Evolutionary conservation across 345 rosid species (phyloP).

Genomic region (Acer yangbiense): DNA sequence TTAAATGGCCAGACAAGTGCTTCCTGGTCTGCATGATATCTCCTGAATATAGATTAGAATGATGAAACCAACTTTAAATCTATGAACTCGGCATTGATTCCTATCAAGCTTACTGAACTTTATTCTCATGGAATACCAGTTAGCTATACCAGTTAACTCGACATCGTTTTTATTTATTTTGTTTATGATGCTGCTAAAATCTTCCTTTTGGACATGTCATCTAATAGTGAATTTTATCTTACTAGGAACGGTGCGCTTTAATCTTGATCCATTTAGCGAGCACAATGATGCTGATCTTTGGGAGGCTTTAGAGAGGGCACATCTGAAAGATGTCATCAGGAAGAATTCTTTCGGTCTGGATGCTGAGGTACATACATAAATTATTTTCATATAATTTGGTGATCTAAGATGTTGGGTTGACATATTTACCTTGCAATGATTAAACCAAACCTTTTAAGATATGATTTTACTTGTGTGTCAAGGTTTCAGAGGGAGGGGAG

Average conservation of each 20-base stretch:
- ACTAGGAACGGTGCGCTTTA: constrained; percentile 85
- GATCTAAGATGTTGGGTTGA: neutral
- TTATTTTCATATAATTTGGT: neutral
- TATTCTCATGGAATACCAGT: neutral
- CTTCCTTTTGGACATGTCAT: constrained; percentile 4
- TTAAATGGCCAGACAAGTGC: neutral
- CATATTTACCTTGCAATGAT: neutral
- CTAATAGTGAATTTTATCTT: constrained; percentile 17
- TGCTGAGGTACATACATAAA: constrained; percentile 54
- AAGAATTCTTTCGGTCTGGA: constrained; percentile 70
- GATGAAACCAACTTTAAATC: neutral
- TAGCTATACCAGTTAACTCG: neutral
- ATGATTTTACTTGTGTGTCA: constrained; percentile 15
- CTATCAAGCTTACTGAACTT: neutral
- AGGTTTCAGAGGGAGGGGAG: constrained; percentile 90
- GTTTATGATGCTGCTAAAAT: neutral
- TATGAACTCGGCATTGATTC: neutral
- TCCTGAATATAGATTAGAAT: neutral
- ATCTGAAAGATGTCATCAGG: constrained; percentile 76
- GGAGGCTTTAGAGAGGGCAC: constrained; percentile 93
- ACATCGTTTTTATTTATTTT: neutral
- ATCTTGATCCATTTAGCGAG: constrained; percentile 88
- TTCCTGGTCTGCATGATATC: neutral
- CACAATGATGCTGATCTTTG: constrained; percentile 86
- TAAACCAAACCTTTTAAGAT: neutral